Evolutionary conservation across 768 basidiomycete genomes (phyloP).

Genomic region (Suillus lakei): DNA sequence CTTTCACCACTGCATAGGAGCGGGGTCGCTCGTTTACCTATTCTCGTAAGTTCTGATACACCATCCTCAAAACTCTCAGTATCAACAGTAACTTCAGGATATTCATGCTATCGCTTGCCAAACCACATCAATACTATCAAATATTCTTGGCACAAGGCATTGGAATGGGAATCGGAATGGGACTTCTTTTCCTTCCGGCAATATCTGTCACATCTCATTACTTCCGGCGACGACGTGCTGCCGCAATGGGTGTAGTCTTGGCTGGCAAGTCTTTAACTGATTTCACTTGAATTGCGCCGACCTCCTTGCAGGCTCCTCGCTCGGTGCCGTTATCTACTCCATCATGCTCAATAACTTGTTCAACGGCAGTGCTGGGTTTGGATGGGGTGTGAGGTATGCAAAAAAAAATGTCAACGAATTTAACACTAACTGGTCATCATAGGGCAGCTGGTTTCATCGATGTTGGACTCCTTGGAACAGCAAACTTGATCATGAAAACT

Average conservation of each 20-base stretch:
- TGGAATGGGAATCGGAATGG: constrained; percentile 60
- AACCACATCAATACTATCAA: constrained; percentile 56
- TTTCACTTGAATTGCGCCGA: constrained; percentile 7
- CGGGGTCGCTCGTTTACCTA: constrained; percentile 43
- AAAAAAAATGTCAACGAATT: not conserved
- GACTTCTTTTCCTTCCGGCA: constrained; percentile 57
- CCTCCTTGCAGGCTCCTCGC: constrained; percentile 22
- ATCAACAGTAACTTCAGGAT: constrained; percentile 38
- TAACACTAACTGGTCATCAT: not conserved
- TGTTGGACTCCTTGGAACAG: constrained; percentile 41
- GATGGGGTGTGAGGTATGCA: constrained; percentile 26
- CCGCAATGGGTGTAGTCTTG: constrained; percentile 58
- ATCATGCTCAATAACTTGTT: constrained; percentile 32
- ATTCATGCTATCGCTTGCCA: constrained; percentile 55
- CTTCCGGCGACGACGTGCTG: constrained; percentile 41
- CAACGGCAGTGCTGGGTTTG: constrained; percentile 24
- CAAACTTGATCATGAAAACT: constrained; percentile 22
- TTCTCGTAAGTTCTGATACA: constrained; percentile 41
- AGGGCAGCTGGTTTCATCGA: constrained; percentile 52
- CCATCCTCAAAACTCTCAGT: not conserved
- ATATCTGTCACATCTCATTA: constrained; percentile 58
- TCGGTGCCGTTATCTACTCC: constrained; percentile 27
- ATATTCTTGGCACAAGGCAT: constrained; percentile 60
- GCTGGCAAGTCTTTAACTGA: constrained; percentile 41
- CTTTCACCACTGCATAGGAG: constrained; percentile 46